These are phyloP conservation scores for Tilletia caries DNA, from an alignment of 1,284 basidiomycete genomes.

Conservation along the genomic window DNA sequence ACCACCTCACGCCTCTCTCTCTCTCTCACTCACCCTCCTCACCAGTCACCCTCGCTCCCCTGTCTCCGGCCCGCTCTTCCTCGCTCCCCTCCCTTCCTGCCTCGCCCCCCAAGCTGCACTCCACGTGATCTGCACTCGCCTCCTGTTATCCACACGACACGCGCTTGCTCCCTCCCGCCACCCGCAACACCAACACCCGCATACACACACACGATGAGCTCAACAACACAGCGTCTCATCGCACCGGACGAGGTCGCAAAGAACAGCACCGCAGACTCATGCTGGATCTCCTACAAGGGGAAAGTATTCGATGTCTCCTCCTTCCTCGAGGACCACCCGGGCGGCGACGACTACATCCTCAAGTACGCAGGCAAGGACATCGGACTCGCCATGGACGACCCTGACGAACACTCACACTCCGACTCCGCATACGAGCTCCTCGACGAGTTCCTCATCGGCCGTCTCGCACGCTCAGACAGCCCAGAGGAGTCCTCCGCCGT, in stretches of 20 bases:
- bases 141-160: too few relatives aligned
- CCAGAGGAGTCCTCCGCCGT: constrained; percentile 27
- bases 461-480: constrained; percentile 26
- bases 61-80: not conserved
- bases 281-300: constrained; percentile 59
- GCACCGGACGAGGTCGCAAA: constrained; percentile 31
- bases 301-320: constrained; percentile 59
- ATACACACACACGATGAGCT: not conserved
- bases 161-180: not conserved
- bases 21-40: not conserved
- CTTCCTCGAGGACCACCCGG: constrained; percentile 58
- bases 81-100: too few relatives aligned
- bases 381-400: constrained; percentile 74
- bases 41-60: not conserved
- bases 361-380: constrained; percentile 81
- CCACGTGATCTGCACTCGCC: not conserved
- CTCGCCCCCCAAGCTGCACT: too few relatives aligned
- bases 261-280: constrained; percentile 64
- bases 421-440: constrained; percentile 88
- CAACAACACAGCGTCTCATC: constrained; percentile 25
- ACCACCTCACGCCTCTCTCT: not conserved
- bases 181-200: not conserved
- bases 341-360: constrained; percentile 59
- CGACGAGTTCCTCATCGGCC: constrained; percentile 63
- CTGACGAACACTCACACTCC: constrained; percentile 85